A percentile compares a stretch with the other conserved stretches of the same genome.
Conservation (phyloP, 768 basidiomycete species). For the Leccinum variicolor region DNA sequence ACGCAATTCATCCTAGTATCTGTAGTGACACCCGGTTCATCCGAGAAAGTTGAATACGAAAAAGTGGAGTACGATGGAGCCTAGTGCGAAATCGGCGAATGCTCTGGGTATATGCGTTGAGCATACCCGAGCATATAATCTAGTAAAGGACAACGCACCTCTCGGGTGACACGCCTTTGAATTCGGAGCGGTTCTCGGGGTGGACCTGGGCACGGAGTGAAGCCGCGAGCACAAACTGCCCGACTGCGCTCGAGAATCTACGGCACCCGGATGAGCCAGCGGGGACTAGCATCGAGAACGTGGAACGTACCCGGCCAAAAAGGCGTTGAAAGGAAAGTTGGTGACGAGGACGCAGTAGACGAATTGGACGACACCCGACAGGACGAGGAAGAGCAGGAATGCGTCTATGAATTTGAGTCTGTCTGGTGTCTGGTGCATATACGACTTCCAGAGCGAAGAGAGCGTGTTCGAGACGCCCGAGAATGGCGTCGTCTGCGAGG, state of each 20-base stretch:
- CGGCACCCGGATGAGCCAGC: background rate
- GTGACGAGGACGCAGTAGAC: slow-evolving; percentile 88
- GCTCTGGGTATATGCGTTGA: slow-evolving; percentile 52
- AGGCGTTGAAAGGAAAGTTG: slow-evolving; percentile 96
- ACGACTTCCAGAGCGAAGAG: slow-evolving; percentile 68
- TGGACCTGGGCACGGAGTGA: slow-evolving; percentile 92
- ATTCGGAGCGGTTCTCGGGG: slow-evolving; percentile 74
- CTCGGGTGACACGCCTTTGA: slow-evolving; percentile 92
- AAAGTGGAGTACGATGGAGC: slow-evolving; percentile 95
- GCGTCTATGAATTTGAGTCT: slow-evolving; percentile 92
- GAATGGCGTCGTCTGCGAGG: slow-evolving; percentile 10
- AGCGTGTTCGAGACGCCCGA: slow-evolving; percentile 33
- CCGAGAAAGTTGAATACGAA: slow-evolving; percentile 99
- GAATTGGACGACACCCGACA: slow-evolving; percentile 89
- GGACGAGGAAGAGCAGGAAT: slow-evolving; percentile 88
- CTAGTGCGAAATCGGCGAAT: slow-evolving; percentile 93
- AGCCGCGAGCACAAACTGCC: slow-evolving; percentile 95
- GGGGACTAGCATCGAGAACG: background rate
- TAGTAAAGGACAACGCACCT: slow-evolving; percentile 48
- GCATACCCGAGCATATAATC: background rate
- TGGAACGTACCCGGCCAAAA: slow-evolving; percentile 81
- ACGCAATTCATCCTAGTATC: slow-evolving; percentile 2
- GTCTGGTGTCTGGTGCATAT: slow-evolving; percentile 71
- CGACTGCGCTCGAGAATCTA: slow-evolving; percentile 90
- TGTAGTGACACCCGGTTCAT: slow-evolving; percentile 32